Base-by-base conservation (phyloP, 2,329 filamentous ascomycete species). In the Fusarium ambrosium region DNA sequence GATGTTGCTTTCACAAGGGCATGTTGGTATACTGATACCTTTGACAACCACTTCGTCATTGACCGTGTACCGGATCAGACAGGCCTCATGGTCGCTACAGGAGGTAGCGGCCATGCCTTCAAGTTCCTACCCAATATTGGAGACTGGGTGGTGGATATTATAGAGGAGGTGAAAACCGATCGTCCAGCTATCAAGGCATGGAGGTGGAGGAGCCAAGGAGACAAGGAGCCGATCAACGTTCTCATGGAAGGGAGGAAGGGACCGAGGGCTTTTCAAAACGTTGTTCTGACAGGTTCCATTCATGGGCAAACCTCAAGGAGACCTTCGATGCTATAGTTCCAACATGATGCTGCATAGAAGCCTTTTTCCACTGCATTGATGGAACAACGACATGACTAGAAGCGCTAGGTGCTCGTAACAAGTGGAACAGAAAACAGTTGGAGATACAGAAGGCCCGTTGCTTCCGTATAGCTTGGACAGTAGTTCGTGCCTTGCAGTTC, bases 1-100 rank as follows among this genome's bases (percentile, higher is more conserved):
- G 72, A 80, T 59, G 67, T 77, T 27, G 72, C 87, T 65, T 83
- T 85, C 2, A 80, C 78, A 0, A 84, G 88, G 29, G 84, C 92
- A 6, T 92, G 90, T 80, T 91, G 70, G 68, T 73, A 73, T 37
- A 73, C 70, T 16, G 68, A 73, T 65, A 68, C 70, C 7, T 70
- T 71, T 39, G 70, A 71, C 22, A 73, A 73, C 24, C 70, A 73
- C 51, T 73, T 73, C 16, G 62, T 73, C 6, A 62, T 73, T 18
- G 64, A 73, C 37, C 66, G 45, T 29, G 64, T 71, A 8, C 70
- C 70, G 16, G 29, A 34, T 7, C 53, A 36, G 4, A 5, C 27
- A 29, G 68, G 70, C 3, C 29, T 73, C 8, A 72, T 72, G 68
- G 68, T 71, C 2, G 70, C 60, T 4, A 72, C 70, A 0, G 68